These are phyloP conservation scores for Fusarium compactum DNA, from an alignment of 2,329 filamentous ascomycete genomes.

Conservation along the genomic window DNA sequence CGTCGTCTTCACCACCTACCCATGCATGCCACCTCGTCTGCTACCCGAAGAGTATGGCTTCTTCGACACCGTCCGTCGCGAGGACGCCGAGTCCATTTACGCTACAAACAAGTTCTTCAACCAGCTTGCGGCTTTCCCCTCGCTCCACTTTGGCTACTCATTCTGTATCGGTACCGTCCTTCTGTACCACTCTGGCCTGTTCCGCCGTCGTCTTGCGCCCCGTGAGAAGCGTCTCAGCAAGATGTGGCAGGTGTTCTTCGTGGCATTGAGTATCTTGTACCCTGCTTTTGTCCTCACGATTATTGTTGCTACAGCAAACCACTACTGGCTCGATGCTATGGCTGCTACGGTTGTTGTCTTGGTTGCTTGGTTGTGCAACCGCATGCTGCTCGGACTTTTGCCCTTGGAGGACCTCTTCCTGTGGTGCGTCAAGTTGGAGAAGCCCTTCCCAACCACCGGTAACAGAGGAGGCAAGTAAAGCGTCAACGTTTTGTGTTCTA, in stretches of 20 bases:
- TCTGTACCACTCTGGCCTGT: conserved; percentile 63
- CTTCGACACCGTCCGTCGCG: conserved; percentile 66
- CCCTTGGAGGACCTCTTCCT: conserved; percentile 75
- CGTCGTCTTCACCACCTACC: conserved; percentile 65
- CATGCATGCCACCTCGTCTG: conserved; percentile 68
- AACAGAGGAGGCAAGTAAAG: conserved; percentile 32
- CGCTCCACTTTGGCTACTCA: conserved; percentile 68
- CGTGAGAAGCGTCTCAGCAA: conserved; percentile 49
- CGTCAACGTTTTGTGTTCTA: background rate
- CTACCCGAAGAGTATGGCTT: conserved; percentile 69
- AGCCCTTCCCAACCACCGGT: conserved; percentile 67
- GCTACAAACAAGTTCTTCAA: conserved; percentile 70
- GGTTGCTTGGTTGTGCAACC: conserved; percentile 67
- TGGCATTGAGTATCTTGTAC: conserved; percentile 61
- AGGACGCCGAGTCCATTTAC: conserved; percentile 68
- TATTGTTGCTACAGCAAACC: conserved; percentile 73
- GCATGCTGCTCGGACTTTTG: conserved; percentile 68
- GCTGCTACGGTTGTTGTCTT: conserved; percentile 72
- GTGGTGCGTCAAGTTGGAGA: conserved; percentile 71
- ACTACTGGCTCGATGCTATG: conserved; percentile 74
- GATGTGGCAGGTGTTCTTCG: conserved; percentile 47
- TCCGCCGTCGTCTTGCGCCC: conserved; percentile 50
- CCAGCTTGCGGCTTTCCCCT: conserved; percentile 69
- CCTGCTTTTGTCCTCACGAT: conserved; percentile 65
- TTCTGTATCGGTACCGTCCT: conserved; percentile 67